A percentile compares a stretch with the other conserved stretches of the same genome.
phyloP scores from a whole-genome alignment of 2,329 filamentous ascomycete species.

The Arthrobotrys pseudoclavata region DNA sequence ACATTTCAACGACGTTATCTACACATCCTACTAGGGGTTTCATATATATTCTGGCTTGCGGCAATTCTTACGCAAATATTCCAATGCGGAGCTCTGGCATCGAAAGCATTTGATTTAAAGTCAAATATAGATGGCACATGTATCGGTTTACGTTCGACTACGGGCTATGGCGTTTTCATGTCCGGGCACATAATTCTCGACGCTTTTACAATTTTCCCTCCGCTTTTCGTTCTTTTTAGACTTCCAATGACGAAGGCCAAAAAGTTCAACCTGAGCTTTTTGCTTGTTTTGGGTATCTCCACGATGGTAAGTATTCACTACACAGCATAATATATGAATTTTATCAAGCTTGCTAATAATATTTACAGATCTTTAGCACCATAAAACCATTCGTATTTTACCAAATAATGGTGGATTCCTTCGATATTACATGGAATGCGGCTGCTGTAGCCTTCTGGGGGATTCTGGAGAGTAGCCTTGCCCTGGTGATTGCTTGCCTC shows the following conservation, averaged over 20 bases:
- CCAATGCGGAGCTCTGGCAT: conserved; percentile 38
- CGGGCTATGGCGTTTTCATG: conserved; percentile 45
- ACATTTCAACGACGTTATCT: conserved; percentile 39
- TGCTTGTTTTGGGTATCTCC: conserved; percentile 35
- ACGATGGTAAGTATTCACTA: conserved; percentile 29
- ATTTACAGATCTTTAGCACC: not conserved
- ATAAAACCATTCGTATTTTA: conserved; percentile 52
- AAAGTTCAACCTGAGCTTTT: conserved; percentile 49
- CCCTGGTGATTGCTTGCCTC: conserved; percentile 35
- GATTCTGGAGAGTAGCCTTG: conserved; percentile 52
- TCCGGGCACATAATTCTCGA: conserved; percentile 51
- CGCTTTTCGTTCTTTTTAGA: conserved; percentile 39
- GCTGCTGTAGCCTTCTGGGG: conserved; percentile 50
- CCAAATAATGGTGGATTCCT: conserved; percentile 40
- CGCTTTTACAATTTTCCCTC: conserved; percentile 46
- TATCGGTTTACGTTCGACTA: conserved; percentile 32
- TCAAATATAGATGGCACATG: conserved; percentile 47
- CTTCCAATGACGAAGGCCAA: conserved; percentile 39
- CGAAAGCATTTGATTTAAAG: conserved; percentile 28
- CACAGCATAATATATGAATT: no score
- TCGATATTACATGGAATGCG: conserved; percentile 53
- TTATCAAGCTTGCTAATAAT: no score
- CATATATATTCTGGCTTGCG: conserved; percentile 45
- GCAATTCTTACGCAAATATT: conserved; percentile 44
- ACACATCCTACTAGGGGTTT: conserved; percentile 23